Conservation (phyloP, 768 basidiomycete genomes). For the Tubosaeta brunneosetosa region DNA sequence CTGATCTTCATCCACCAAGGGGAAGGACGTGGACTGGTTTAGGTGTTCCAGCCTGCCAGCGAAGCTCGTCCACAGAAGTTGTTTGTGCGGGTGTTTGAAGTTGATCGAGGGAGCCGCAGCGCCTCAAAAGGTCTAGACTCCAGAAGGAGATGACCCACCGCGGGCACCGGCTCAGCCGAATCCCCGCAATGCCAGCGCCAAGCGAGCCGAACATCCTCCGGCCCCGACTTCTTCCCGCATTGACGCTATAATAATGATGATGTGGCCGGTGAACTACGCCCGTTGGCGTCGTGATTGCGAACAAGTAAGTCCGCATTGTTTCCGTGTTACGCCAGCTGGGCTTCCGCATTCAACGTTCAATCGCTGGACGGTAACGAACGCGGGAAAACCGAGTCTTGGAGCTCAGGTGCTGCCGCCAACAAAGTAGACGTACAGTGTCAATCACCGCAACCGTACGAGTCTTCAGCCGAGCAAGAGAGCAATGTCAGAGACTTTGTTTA, state of each 20-base stretch:
- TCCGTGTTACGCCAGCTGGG: too few relatives aligned
- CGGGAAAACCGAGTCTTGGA: neutral
- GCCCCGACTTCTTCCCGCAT: neutral
- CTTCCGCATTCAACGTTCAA: neutral
- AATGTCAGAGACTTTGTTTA: too few relatives aligned
- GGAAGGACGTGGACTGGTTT: neutral
- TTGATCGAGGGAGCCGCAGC: neutral
- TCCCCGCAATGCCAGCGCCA: neutral
- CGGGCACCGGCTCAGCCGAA: neutral
- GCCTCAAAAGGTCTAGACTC: neutral
- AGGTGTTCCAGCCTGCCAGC: too few relatives aligned
- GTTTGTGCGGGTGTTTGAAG: neutral
- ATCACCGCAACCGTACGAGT: too few relatives aligned
- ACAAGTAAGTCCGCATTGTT: too few relatives aligned
- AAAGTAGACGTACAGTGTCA: too few relatives aligned
- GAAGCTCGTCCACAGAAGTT: too few relatives aligned
- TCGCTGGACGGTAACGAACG: neutral
- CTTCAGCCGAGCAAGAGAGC: too few relatives aligned
- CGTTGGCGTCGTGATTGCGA: neutral
- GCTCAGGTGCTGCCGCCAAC: slow-evolving; percentile 1
- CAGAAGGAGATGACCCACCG: neutral
- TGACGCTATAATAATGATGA: neutral
- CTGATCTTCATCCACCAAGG: neutral
- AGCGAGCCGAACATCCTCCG: neutral
- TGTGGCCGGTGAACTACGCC: neutral